These are phyloP conservation scores for Digitaria exilis DNA, from an alignment of 202 grass and related monocot species.

Conservation along the genomic window DNA sequence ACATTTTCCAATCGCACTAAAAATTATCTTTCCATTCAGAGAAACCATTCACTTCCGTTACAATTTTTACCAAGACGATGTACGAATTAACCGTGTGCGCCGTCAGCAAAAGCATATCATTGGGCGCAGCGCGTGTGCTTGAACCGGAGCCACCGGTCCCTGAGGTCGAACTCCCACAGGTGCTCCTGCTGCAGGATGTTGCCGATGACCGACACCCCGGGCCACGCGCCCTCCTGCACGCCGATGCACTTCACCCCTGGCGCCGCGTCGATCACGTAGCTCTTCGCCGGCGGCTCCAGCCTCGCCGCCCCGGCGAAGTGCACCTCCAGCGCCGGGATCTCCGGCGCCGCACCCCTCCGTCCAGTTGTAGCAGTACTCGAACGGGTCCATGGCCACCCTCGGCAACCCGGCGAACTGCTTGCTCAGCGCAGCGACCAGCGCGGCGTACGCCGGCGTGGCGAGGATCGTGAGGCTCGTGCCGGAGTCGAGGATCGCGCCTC, in stretches of 20 bases:
- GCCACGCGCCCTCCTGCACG: slow-evolving; percentile 63
- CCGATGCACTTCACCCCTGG: slow-evolving; percentile 85
- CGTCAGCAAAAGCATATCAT: slow-evolving; percentile 21
- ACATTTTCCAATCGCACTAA: slow-evolving; percentile 3
- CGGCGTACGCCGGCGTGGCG: slow-evolving; percentile 65
- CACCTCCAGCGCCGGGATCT: slow-evolving; percentile 58
- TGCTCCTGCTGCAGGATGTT: slow-evolving; percentile 98
- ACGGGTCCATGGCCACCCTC: slow-evolving; percentile 62
- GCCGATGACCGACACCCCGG: slow-evolving; percentile 69
- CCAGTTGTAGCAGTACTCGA: slow-evolving; percentile 99
- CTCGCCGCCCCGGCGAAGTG: slow-evolving; percentile 59
- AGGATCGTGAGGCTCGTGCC: slow-evolving; percentile 80
- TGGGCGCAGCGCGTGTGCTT: slow-evolving; percentile 57
- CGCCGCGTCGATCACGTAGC: slow-evolving; percentile 91
- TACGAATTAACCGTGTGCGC: not conserved
- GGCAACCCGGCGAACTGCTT: slow-evolving; percentile 44
- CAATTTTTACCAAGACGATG: not conserved
- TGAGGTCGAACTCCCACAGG: slow-evolving; percentile 92
- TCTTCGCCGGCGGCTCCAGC: slow-evolving; percentile 75
- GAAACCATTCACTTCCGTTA: not conserved
- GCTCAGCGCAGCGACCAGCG: slow-evolving; percentile 57
- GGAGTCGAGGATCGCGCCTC: slow-evolving; percentile 93
- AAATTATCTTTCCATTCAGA: not conserved
- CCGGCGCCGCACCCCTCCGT: slow-evolving; percentile 21
- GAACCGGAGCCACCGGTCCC: slow-evolving; percentile 68